These are phyloP conservation scores for Herpomyces periplanetae DNA, from an alignment of 2,329 filamentous ascomycete genomes.

Conservation along the genomic window DNA sequence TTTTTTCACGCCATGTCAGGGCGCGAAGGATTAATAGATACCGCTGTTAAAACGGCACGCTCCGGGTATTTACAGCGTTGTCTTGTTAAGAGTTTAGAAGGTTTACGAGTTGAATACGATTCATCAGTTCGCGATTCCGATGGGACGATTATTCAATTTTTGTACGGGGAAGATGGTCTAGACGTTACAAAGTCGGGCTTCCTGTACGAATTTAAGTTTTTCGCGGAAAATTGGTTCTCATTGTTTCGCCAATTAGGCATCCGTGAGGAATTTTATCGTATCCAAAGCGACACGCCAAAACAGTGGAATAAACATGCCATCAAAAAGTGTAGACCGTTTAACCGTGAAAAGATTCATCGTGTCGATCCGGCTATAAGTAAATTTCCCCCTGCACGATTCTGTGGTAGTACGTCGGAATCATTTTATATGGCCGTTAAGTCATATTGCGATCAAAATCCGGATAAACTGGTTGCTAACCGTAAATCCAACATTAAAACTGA, in stretches of 20 bases:
- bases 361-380: conserved; percentile 34
- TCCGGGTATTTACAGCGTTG: conserved; percentile 88
- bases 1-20: conserved; percentile 99
- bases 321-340: conserved; percentile 44
- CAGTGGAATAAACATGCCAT: conserved; percentile 22
- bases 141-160: conserved; percentile 63
- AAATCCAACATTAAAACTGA: conserved; percentile 13
- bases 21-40: conserved; percentile 89
- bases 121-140: conserved; percentile 76
- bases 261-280: conserved; percentile 12
- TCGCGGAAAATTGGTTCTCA: conserved; percentile 47
- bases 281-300: conserved; percentile 24
- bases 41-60: conserved; percentile 83
- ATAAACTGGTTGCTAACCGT: conserved; percentile 18
- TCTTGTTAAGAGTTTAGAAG: conserved; percentile 95
- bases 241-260: conserved; percentile 37
- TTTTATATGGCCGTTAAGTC: conserved; percentile 30
- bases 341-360: conserved; percentile 21
- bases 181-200: conserved; percentile 85
- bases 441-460: conserved; percentile 38
- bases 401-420: conserved; percentile 56
- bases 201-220: conserved; percentile 54
- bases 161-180: conserved; percentile 83
- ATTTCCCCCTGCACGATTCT: conserved; percentile 33
- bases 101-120: conserved; percentile 62